phyloP scores from a whole-genome alignment of 2,329 filamentous ascomycete species.

The Pyrenochaeta sp. region DNA sequence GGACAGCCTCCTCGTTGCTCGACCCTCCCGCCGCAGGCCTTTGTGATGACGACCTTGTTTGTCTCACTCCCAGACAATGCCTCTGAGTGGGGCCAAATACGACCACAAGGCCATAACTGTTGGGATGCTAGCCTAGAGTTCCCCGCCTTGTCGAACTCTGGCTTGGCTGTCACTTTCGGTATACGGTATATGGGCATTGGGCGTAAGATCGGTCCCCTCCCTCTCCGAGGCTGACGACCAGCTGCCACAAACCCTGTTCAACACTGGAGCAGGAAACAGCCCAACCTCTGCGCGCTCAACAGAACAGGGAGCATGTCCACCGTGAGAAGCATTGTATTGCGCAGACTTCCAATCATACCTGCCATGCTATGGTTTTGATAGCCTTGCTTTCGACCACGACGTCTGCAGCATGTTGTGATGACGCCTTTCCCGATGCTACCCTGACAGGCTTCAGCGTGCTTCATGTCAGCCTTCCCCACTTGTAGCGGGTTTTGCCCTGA shows the following conservation, averaged over 20 bases:
- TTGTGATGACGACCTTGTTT: not conserved
- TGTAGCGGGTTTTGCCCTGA: conserved; percentile 8
- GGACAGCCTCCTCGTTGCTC: conserved; percentile 13
- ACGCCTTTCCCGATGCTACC: conserved; percentile 10
- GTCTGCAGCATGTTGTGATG: conserved; percentile 4
- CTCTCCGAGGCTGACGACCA: conserved; percentile 40
- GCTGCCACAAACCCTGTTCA: conserved; percentile 28
- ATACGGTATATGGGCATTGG: conserved; percentile 33
- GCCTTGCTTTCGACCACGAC: conserved; percentile 1
- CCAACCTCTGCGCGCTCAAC: not conserved
- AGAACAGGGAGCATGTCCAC: not conserved
- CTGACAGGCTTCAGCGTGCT: conserved; percentile 16
- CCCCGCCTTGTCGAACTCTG: conserved; percentile 19
- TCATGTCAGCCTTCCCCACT: conserved; percentile 25
- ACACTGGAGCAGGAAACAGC: not conserved
- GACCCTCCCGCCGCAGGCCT: conserved; percentile 1
- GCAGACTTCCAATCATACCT: no score
- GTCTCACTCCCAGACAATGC: conserved; percentile 28
- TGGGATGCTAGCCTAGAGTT: conserved; percentile 27
- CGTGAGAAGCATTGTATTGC: not conserved
- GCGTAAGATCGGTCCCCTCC: conserved; percentile 40
- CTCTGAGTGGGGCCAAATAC: conserved; percentile 17
- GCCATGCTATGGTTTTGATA: not conserved
- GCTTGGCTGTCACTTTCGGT: conserved; percentile 28
- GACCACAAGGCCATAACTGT: conserved; percentile 23